Base-by-base conservation (phyloP, 176 grass and related monocot species). In the Saccharum spontaneum region DNA sequence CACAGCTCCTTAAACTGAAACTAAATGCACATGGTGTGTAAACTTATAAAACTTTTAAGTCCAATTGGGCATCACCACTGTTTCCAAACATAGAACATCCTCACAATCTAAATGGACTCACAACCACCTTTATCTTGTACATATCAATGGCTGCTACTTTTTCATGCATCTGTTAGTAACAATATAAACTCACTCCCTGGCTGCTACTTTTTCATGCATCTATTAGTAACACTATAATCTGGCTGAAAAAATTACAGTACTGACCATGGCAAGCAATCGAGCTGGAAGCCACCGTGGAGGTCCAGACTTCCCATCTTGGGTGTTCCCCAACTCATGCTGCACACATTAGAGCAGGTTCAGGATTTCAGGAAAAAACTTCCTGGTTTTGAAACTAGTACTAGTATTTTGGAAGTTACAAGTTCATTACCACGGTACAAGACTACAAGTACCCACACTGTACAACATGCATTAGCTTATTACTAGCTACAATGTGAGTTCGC, bases 191-290 rank as follows among this genome's bases (percentile, higher is more conserved):
- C 22, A 61, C 57, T 61, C 57, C 57, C n/a, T 71, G 38, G 4
- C 22, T 23, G 68, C 37, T 44, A 84, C 12, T 74, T 60, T 26
- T 77, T 11, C 38, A 59, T n/a, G n/a, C 31, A 73, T 7, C 13
- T 65, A 40, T 31, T 64, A 61, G 63, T 10, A 22, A 65, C 34
- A 87, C 61, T 49, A 86, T 28, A 28, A 43, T 38, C 77, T 69
- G 30, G 34, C 16, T 22, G 6, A 33, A 5, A 70, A 45, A 71
- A 23, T 24, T 2, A 81, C 44, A 20, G 5, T 41, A 69, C 75
- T 17, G 55, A 97, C 94, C 85, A 97, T 73, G 64, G 87, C 92
- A 87, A 97, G 86, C 67, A 97, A 82, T 52, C 49, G 81, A 36
- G 94, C 91, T 89, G 83, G 76, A 79, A 92, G 61, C 91, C 94